A percentile compares a stretch with the other conserved stretches of the same genome.
These are phyloP conservation scores for Leccinum ochraceum DNA, from an alignment of 768 basidiomycete species.

Conservation along the genomic window DNA sequence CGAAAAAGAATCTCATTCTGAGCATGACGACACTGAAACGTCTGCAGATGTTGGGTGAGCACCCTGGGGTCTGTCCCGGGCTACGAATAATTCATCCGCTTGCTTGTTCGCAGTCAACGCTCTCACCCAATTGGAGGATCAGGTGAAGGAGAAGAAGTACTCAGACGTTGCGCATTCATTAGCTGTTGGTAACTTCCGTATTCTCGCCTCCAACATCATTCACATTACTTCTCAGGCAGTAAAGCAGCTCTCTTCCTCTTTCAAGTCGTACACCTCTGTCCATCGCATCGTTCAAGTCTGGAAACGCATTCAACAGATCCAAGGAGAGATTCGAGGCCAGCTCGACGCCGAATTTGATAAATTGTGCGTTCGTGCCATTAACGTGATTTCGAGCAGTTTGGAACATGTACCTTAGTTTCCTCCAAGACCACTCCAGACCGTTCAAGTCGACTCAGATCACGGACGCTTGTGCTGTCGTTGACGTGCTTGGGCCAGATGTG, in stretches of 20 bases:
- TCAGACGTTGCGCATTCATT: slow-evolving; percentile 82
- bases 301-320: slow-evolving; percentile 77
- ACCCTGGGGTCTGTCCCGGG: neutral
- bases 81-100: neutral
- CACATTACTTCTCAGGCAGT: slow-evolving; percentile 59
- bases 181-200: slow-evolving; percentile 48
- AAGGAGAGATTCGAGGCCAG: slow-evolving; percentile 76
- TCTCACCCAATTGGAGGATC: slow-evolving; percentile 75
- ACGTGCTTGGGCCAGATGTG: slow-evolving; percentile 85
- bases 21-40: slow-evolving; percentile 91
- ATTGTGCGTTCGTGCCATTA: slow-evolving; percentile 60
- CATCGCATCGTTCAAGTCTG: slow-evolving; percentile 76
- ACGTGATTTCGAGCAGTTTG: neutral
- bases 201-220: slow-evolving; percentile 17
- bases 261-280: slow-evolving; percentile 78
- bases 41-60: slow-evolving; percentile 90
- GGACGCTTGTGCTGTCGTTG: slow-evolving; percentile 87
- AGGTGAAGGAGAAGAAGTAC: slow-evolving; percentile 78
- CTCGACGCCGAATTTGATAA: slow-evolving; percentile 91
- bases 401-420: slow-evolving; percentile 53
- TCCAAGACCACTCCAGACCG: slow-evolving; percentile 72
- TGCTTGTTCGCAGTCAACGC: slow-evolving; percentile 62
- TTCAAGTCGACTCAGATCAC: slow-evolving; percentile 65
- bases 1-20: slow-evolving; percentile 71
- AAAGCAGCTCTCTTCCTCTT: slow-evolving; percentile 78